Percentiles rank a stretch among this genome's conserved stretches.
phyloP scores from a whole-genome alignment of 441 rosid species.

The Adansonia madagascariensis region DNA sequence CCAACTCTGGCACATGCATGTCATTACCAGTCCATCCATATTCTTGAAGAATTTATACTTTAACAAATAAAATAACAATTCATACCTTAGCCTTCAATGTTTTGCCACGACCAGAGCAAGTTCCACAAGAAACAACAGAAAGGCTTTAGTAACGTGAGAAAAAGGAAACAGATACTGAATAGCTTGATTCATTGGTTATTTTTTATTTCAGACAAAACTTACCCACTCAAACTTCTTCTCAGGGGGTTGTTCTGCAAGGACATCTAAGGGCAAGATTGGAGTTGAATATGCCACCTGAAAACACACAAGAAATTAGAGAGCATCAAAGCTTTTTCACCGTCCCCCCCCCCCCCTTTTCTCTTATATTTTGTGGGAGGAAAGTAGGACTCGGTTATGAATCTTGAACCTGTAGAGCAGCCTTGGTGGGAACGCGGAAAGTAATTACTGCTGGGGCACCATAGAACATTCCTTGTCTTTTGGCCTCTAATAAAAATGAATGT shows the following conservation, averaged over 20 bases:
- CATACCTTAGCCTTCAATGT: slow-evolving; percentile 84
- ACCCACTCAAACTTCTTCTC: slow-evolving; percentile 73
- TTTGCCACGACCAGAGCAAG: slow-evolving; percentile 34
- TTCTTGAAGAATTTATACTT: not conserved
- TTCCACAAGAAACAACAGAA: slow-evolving; percentile 33
- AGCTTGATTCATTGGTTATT: not conserved
- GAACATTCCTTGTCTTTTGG: slow-evolving; percentile 74
- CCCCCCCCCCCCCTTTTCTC: not conserved
- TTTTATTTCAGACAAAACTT: slow-evolving; percentile 31
- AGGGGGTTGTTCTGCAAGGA: slow-evolving; percentile 81
- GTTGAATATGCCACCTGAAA: slow-evolving; percentile 74
- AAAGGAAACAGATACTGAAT: not conserved
- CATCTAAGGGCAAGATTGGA: slow-evolving; percentile 75
- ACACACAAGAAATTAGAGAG: slow-evolving; percentile 13
- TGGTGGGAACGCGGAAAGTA: slow-evolving; percentile 88
- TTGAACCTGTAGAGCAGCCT: slow-evolving; percentile 78
- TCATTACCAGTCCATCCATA: not conserved
- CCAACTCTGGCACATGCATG: slow-evolving; percentile 15
- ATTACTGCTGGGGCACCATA: slow-evolving; percentile 78
- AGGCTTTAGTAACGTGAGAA: not conserved
- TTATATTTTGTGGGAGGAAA: not conserved
- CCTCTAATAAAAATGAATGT: slow-evolving; percentile 79
- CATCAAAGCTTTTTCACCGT: not conserved
- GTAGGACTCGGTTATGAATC: not conserved
- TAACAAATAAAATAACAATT: not conserved